Evolutionary conservation across 1,139 yeast genomes (phyloP).

Genomic region (Blastobotrys ciferrii): DNA sequence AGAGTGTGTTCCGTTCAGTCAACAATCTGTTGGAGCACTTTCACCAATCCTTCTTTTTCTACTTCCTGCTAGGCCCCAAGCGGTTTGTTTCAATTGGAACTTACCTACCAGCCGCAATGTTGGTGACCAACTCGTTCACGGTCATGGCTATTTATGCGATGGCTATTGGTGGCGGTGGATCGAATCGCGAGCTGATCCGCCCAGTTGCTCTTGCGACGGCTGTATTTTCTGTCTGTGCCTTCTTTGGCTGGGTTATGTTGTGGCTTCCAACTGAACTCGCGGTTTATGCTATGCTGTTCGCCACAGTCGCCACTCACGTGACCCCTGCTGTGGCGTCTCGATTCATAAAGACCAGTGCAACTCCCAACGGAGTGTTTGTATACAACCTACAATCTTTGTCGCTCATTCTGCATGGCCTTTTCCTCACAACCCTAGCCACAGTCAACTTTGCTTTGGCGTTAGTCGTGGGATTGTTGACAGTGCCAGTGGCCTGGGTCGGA

Average conservation of each 20-base stretch:
- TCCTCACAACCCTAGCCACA: constrained; percentile 71
- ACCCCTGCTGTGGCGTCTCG: constrained; percentile 16
- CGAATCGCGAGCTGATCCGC: constrained; percentile 11
- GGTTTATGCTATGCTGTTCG: constrained; percentile 16
- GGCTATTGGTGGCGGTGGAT: constrained; percentile 38
- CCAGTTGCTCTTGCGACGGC: constrained; percentile 27
- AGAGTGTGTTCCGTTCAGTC: constrained; percentile 81
- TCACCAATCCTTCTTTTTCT: constrained; percentile 95
- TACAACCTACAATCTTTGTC: constrained; percentile 41
- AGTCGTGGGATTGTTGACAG: constrained; percentile 60
- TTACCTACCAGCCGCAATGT: constrained; percentile 81
- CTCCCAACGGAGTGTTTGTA: constrained; percentile 13
- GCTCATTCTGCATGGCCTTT: constrained; percentile 61
- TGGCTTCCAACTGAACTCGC: constrained; percentile 18
- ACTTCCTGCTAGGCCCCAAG: constrained; percentile 73
- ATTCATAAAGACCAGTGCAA: constrained; percentile 10
- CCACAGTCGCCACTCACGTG: constrained; percentile 15
- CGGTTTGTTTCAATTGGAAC: constrained; percentile 91
- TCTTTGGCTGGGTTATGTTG: constrained; percentile 24
- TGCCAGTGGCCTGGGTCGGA: constrained; percentile 69
- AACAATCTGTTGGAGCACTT: constrained; percentile 92
- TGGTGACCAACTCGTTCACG: constrained; percentile 68
- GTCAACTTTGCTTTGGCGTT: constrained; percentile 83
- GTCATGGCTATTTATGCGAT: constrained; percentile 64
- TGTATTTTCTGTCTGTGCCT: constrained; percentile 22